Percentiles rank a stretch among this genome's conserved stretches.
Conservation (phyloP, 164 flowering plant species). For the Annona cherimola region DNA sequence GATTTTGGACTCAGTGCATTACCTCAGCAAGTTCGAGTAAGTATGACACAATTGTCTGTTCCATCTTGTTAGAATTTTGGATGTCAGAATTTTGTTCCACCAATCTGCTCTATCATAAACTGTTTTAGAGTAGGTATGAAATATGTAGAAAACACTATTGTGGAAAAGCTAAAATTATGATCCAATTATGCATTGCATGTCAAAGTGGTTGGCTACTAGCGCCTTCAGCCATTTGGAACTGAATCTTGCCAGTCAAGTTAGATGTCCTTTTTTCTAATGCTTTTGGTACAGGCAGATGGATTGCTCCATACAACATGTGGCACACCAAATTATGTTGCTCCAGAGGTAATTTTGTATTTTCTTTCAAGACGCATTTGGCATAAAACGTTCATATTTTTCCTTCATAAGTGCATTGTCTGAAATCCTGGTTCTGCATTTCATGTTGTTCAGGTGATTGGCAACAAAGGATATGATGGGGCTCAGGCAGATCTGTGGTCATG, state of each 20-base stretch:
- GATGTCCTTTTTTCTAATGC: neutral
- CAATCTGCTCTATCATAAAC: no score
- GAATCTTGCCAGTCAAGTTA: neutral
- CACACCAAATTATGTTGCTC: conserved; percentile 98
- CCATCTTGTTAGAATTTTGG: no score
- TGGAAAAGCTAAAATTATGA: neutral
- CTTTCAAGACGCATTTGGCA: neutral
- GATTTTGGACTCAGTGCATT: conserved; percentile 98
- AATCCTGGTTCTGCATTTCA: conserved; percentile 1
- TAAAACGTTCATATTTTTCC: neutral
- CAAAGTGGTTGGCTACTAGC: neutral
- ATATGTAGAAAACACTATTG: neutral
- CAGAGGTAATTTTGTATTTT: conserved; percentile 55
- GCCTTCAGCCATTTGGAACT: neutral
- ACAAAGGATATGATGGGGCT: conserved; percentile 95
- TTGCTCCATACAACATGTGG: conserved; percentile 96
- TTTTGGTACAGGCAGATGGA: conserved; percentile 73
- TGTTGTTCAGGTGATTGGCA: conserved; percentile 61
- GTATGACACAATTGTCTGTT: conserved; percentile 16
- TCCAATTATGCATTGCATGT: neutral
- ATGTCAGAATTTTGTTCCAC: no score
- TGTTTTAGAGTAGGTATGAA: conserved; percentile 57
- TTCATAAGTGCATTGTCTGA: neutral
- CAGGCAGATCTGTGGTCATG: conserved; percentile 99
- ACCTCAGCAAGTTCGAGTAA: conserved; percentile 96